Evolutionary conservation across 148 eudicot species (phyloP).

Genomic region (Rhododendron williamsianum): DNA sequence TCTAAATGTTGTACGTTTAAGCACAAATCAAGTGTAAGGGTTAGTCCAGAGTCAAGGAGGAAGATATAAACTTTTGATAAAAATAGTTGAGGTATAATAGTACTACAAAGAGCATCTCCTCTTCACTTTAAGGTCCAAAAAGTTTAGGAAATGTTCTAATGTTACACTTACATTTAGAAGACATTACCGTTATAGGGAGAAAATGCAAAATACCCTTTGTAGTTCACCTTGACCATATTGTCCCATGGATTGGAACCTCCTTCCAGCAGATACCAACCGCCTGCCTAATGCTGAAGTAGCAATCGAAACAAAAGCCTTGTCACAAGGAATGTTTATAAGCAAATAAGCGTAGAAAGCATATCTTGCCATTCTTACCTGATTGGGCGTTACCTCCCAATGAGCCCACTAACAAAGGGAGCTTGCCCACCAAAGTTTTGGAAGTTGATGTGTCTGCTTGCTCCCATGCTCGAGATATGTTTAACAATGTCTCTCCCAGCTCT

Average conservation of each 20-base stretch:
- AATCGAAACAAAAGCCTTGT: conserved; percentile 11
- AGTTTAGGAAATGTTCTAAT: not conserved
- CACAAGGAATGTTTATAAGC: not conserved
- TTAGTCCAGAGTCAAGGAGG: not conserved
- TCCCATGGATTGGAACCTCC: conserved; percentile 92
- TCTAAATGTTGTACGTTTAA: not conserved
- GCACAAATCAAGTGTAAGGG: not conserved
- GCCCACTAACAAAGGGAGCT: conserved; percentile 51
- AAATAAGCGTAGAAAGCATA: not conserved
- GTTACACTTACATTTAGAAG: not conserved
- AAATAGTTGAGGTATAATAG: not conserved
- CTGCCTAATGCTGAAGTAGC: conserved; percentile 68
- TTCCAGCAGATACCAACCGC: conserved; percentile 79
- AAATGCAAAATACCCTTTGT: conserved; percentile 48
- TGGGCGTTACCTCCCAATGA: conserved; percentile 44
- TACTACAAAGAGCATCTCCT: not conserved
- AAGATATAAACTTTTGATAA: not conserved
- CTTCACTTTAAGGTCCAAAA: not conserved
- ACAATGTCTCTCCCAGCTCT: conserved; percentile 71
- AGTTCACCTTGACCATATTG: conserved; percentile 96
- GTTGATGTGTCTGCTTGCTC: conserved; percentile 75
- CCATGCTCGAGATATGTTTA: conserved; percentile 87
- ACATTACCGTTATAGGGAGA: not conserved
- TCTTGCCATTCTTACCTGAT: conserved; percentile 47
- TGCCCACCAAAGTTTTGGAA: conserved; percentile 52